Base-by-base conservation (phyloP, 345 rosid genomes). In the Eucalyptus camaldulensis region DNA sequence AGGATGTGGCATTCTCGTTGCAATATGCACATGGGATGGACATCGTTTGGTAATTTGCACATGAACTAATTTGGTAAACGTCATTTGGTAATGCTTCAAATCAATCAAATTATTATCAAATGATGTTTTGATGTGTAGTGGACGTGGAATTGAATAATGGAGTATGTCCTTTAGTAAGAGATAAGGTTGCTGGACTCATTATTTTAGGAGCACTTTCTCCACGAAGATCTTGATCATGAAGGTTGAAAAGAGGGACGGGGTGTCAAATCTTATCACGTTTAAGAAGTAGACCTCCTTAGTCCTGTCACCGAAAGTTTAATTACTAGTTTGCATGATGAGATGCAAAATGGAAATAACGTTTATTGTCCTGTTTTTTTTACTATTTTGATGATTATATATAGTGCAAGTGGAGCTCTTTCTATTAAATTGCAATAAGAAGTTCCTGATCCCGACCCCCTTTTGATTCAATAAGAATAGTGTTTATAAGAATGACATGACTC, bases 401-500 rank as follows among this genome's bases (percentile, higher is more conserved):
- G 72, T 13, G 7, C 9, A 29, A 1, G 16, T 60, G 31, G 69
- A 60, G 13, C 31, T 27, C 15, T 27, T 60, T 60, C 16, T 1
- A 15, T 15, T 27, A 27, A 60, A 60, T 60, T 27, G 16, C 31
- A 62, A 65, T 31, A 65, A 65, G 19, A 65, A 65, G 72, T 65
- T 13, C 33, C 72, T 13, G 15, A 65, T 29, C 9, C 33, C 3
- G 4, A 65, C 17, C 15, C 16, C 76, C 76, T 67, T 29, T 1
- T 16, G 21, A 67, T 16, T 6, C 22, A 15, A n/a, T 17, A 14
- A 67, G 21, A n/a, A 4, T 14, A 14, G 40, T 4, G 40, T 67
- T 0, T n/a, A 8, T 31, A 4, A 3, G 6, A n/a, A n/a, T 13
- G 8, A 3, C 10, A 4, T 24, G 13, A 58, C 13, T 58, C 76